Evolutionary conservation across 352 stramenopile genomes (phyloP), one percentile per base, ranked within the genome.

Genomic region (Ophiocytium majus): DNA sequence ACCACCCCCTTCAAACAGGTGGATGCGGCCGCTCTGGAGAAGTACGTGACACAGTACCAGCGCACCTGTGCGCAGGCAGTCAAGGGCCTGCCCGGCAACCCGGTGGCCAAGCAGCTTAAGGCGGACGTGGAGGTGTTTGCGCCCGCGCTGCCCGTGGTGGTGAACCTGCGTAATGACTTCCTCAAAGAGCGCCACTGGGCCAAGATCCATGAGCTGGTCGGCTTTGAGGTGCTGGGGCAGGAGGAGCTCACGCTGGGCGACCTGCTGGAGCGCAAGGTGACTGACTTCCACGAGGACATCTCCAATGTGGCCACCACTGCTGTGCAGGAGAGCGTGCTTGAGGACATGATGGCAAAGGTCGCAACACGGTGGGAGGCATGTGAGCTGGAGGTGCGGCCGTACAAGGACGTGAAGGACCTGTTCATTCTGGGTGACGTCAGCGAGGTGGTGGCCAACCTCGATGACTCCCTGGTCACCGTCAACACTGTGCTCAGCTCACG

Each of bases 121-220:
- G 88, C 75, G 37, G 91, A 95, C 81, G 95, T 98, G 0, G 93
- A 97, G 9, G 94, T 95, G 76, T 97, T 98, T 83, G 95, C 95
- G 66, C 86, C 94, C 9, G 93, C 95, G 10, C 90, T 98, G 34
- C 94, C 95, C 5, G 94, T 94, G 0, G 93, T 98, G 63, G 88
- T 97, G 10, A 94, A 98, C 75, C 91, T 98, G 14, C 93, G 95
- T 1, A 97, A 96, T 74, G 92, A 93, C 0, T 89, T 91, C 5
- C 95, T 98, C 89, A 97, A 98, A 89, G 94, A 97, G 71, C 93
- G 95, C 0, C 95, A 98, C 89, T 98, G 95, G 95, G 93, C 97
- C 80, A 94, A 95, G 86, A 97, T 98, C 37, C 97, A 97, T 87
- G 95, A 97, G 84, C 87, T 95, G 0, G 88, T 98, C 0, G 95